These are phyloP conservation scores for Halophytophthora batemanensis DNA, from an alignment of 352 stramenopile species.

Conservation along the genomic window DNA sequence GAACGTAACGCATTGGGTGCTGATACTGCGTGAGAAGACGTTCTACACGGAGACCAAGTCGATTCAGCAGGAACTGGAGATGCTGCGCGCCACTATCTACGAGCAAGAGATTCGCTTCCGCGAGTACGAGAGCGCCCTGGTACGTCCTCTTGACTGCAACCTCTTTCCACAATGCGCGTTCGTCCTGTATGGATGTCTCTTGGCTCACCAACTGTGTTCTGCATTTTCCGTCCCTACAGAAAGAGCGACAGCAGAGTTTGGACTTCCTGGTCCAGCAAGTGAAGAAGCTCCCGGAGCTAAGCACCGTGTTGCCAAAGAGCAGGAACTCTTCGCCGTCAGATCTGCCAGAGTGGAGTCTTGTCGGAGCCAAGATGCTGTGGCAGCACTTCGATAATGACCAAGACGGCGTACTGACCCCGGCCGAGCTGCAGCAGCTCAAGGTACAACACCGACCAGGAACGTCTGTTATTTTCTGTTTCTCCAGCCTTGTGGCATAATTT, in stretches of 20 bases:
- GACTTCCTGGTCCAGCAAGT: constrained; percentile 39
- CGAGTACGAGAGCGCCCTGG: constrained; percentile 45
- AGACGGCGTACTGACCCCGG: constrained; percentile 22
- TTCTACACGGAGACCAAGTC: constrained; percentile 58
- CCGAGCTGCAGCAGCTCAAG: constrained; percentile 37
- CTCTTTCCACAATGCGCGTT: neutral
- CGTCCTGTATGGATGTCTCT: neutral
- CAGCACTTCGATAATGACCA: constrained; percentile 29
- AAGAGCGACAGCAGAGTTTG: constrained; percentile 52
- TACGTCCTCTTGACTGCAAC: constrained; percentile 13
- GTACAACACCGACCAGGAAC: too few species aligned
- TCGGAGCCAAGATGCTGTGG: constrained; percentile 42
- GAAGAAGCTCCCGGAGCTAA: constrained; percentile 26
- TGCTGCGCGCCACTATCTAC: constrained; percentile 57
- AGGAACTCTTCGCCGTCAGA: neutral
- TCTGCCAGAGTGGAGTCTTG: constrained; percentile 26
- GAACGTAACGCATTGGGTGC: too few species aligned
- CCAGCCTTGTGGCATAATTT: too few species aligned
- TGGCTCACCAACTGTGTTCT: neutral
- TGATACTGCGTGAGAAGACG: constrained; percentile 28
- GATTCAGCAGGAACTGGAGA: constrained; percentile 52
- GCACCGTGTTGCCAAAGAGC: neutral
- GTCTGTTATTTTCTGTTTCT: too few species aligned
- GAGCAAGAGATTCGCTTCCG: constrained; percentile 52
- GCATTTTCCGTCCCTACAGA: constrained; percentile 19